Evolutionary conservation across 2,329 filamentous ascomycete species (phyloP).

Genomic region (Fusarium graminum): DNA sequence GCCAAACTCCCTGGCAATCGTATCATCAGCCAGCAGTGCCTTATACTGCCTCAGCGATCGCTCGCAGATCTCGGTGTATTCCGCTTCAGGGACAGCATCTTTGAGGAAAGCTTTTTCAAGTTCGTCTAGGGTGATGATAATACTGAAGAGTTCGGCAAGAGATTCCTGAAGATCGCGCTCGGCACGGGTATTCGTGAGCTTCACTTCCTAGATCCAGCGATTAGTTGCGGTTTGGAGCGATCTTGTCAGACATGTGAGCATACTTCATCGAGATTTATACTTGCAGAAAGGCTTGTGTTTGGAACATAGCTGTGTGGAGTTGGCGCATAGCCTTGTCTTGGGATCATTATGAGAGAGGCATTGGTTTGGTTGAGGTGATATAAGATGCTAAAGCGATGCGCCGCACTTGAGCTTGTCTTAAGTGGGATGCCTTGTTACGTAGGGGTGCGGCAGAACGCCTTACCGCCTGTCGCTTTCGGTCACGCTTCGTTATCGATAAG

Average conservation of each 20-base stretch:
- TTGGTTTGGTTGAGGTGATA: conserved; percentile 31
- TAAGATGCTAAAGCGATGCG: conserved; percentile 10
- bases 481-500: conserved; percentile 55
- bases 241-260: conserved; percentile 28
- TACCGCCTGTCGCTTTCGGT: conserved; percentile 51
- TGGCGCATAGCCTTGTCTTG: conserved; percentile 82
- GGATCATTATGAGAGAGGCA: conserved; percentile 62
- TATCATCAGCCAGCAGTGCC: conserved; percentile 90
- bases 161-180: conserved; percentile 97
- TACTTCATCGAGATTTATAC: conserved; percentile 94
- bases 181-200: conserved; percentile 85
- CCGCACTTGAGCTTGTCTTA: conserved; percentile 22
- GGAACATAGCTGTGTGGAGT: conserved; percentile 93
- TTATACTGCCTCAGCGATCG: conserved; percentile 96
- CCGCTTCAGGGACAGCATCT: conserved; percentile 89
- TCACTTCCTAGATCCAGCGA: conserved; percentile 80
- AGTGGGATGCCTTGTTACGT: conserved; percentile 50
- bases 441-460: conserved; percentile 52
- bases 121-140: conserved; percentile 94
- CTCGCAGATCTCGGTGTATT: conserved; percentile 97
- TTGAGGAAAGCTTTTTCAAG: conserved; percentile 97
- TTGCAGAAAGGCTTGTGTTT: conserved; percentile 83
- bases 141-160: conserved; percentile 96
- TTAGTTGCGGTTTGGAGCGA: conserved; percentile 22
- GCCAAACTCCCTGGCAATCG: conserved; percentile 87